Base-by-base conservation (phyloP, 2,329 filamentous ascomycete species). In the Didymella pinodella region DNA sequence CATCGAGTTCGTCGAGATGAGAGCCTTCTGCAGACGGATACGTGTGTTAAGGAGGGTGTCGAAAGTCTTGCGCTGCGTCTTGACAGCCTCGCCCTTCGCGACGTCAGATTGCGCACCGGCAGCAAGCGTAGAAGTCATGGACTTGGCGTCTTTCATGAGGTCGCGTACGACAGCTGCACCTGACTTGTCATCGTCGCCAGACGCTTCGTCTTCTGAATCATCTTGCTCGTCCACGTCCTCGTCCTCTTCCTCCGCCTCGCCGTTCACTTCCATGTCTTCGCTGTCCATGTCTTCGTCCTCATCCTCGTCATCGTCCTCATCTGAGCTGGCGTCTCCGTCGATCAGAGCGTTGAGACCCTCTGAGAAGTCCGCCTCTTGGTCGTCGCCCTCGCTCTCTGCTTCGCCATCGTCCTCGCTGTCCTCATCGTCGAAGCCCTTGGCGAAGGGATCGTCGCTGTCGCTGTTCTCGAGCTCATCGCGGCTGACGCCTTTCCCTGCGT, bases 21-120 rank as follows among this genome's bases (percentile, higher is more conserved):
- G 80, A 1, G 91, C 92, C 77, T 97, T 98, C 76, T 99, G 96
- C 18, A 99, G 80, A 61, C 94, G 91, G 72, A 99, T 97, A 20
- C 95, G 88, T 14, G 93, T 86, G 78, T 97, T 96, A 31, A 99
- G 84, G 0, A 98, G 85, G 0, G 91, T 87, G 67, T 98, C 94
- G 71, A 97, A 99, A 0, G 89, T 87, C 62, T 89, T 89, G 50
- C 93, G 88, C 78, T 99, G 95, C 57, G 88, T 83, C 69, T 93
- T 94, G 36, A 99, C 91, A 0, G 94, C 94, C 54, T 85, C 80
- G 12, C 95, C 95, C 77, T 98, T 98, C 41, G 89, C 86, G 4
- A 90, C 87, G 73, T 98, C 95, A 52, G 87, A 87, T 71, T 89
- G 88, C 51, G 88, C 88, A 1, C 90, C 88, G 70, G 89, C 83